Base-by-base conservation (phyloP, 2,329 filamentous ascomycete genomes). In the Fusarium torreyae region DNA sequence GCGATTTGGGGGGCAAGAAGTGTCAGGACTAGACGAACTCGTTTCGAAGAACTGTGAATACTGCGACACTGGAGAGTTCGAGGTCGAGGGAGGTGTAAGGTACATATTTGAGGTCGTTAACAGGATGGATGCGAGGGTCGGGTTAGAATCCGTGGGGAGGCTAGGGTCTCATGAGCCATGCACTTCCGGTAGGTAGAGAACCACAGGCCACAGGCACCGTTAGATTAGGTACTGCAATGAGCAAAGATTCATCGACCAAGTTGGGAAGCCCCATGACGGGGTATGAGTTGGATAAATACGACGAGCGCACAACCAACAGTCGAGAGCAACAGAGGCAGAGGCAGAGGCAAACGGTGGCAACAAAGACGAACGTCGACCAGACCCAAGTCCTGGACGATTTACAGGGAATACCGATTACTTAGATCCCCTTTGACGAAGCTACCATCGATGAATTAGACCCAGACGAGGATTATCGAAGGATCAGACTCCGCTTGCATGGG, bases 1-100 rank as follows among this genome's bases (percentile, higher is more conserved):
- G 36, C 75, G 81, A 57, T 78, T 75, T 53, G 81, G 56, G 42
- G 62, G 53, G 55, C 65, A 65, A 33, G 57, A 63, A 49, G 64
- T 58, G 53, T 73, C 78, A 38, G 81, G 79, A 49, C 81, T 80
- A 74, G 69, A 66, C 34, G 74, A 68, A 49, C 71, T 63, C 51
- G 70, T 59, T 43, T 71, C 65, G 56, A 70, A 59, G 61, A 71
- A 66, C 46, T 64, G 70, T 44, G 67, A 70, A 62, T 71, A 70
- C 54, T 65, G 65, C 64, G 73, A 72, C 79, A 83, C 75, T 81
- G 83, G 61, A 80, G 84, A 77, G 46, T 71, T 75, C 61, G 80
- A 83, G 59, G 85, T 78, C 45, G 83, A 80, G 56, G 82, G 83
- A 71, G 84, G 84, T 77, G 83, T 83, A 70, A 82, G 79, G 76